A percentile compares a stretch with the other conserved stretches of the same genome.
Evolutionary conservation across 2,329 filamentous ascomycete species (phyloP).

Genomic region (Pseudofabraea citricarpa): DNA sequence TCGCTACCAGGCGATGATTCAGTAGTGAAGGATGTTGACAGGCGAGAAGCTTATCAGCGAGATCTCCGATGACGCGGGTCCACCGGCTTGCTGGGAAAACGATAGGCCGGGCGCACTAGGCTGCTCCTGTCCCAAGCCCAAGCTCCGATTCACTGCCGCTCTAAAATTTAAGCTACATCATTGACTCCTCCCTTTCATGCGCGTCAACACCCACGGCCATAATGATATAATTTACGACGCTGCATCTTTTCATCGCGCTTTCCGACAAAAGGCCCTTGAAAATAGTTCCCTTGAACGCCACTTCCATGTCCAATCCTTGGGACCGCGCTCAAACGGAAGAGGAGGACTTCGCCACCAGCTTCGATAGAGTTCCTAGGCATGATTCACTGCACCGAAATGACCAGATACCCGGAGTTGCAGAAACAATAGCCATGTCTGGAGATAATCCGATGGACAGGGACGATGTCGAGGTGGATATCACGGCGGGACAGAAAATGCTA

Average conservation of each 20-base stretch:
- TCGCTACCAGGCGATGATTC: no score
- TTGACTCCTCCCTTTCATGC: neutral
- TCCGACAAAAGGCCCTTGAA: neutral
- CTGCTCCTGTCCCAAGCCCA: no score
- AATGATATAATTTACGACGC: no score
- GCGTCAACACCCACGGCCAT: neutral
- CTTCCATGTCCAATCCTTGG: constrained; percentile 21
- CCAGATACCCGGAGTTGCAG: constrained; percentile 17
- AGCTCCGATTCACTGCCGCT: neutral
- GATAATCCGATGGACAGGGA: constrained; percentile 23
- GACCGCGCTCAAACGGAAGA: constrained; percentile 12
- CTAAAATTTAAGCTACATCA: neutral
- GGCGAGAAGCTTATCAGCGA: neutral
- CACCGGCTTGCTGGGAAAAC: no score
- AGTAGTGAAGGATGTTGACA: neutral
- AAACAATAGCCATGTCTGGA: constrained; percentile 23
- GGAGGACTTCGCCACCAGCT: constrained; percentile 16
- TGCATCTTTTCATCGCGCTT: no score
- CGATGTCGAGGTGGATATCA: constrained; percentile 57
- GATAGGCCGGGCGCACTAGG: no score
- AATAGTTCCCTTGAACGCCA: neutral
- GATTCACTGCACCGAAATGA: constrained; percentile 24
- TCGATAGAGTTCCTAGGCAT: constrained; percentile 17
- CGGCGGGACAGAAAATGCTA: constrained; percentile 86
- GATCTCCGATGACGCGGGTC: neutral